These are phyloP conservation scores for Talaromyces atroroseus DNA, from an alignment of 2,329 filamentous ascomycete genomes.

Conservation along the genomic window DNA sequence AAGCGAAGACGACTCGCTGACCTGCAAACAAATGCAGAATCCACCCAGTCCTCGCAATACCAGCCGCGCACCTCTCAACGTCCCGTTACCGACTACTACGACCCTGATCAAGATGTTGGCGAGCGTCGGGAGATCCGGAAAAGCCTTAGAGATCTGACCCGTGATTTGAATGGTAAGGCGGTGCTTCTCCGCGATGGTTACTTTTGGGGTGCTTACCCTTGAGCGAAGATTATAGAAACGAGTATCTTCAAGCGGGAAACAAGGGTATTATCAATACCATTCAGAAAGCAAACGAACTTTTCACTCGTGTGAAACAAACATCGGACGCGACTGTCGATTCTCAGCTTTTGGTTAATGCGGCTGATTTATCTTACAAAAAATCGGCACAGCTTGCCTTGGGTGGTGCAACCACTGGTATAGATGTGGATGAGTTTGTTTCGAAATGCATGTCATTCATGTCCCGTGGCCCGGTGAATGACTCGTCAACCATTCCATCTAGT, in stretches of 20 bases:
- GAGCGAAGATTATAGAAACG: constrained; percentile 61
- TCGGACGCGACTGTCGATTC: constrained; percentile 87
- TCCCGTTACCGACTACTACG: constrained; percentile 53
- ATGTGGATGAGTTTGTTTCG: constrained; percentile 85
- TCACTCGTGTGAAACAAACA: constrained; percentile 73
- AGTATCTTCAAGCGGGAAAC: constrained; percentile 63
- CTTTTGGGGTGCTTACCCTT: constrained; percentile 10
- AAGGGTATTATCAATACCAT: constrained; percentile 62
- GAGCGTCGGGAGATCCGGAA: constrained; percentile 67
- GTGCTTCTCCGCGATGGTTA: not conserved
- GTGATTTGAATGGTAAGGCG: constrained; percentile 52
- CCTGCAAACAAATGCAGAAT: constrained; percentile 25
- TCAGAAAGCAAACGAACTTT: constrained; percentile 58
- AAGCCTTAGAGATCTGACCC: constrained; percentile 61
- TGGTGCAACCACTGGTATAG: constrained; percentile 67
- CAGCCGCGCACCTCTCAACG: constrained; percentile 24
- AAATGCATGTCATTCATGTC: constrained; percentile 88
- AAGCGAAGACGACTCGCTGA: constrained; percentile 44
- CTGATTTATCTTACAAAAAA: constrained; percentile 74
- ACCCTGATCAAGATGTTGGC: constrained; percentile 74
- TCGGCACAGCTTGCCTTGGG: constrained; percentile 69
- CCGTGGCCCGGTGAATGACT: constrained; percentile 53
- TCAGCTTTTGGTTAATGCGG: constrained; percentile 72
- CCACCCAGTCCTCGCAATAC: constrained; percentile 18
- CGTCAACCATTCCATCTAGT: constrained; percentile 39